Base-by-base conservation (phyloP, 2,329 filamentous ascomycete genomes). In the Cordyceps fumosorosea region DNA sequence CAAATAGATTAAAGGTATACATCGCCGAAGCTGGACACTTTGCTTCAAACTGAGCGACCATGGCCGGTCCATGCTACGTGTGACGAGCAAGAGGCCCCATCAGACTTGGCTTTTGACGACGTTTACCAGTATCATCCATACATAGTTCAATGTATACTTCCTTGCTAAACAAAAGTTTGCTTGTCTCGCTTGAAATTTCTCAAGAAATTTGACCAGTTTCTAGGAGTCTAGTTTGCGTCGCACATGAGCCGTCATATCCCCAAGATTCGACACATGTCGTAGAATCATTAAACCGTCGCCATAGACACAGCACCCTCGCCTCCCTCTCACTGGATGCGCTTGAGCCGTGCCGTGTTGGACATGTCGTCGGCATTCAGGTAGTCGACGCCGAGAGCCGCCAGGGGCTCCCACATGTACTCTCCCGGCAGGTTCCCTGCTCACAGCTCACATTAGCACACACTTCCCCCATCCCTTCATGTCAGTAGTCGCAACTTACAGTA, bases 351-450 rank as follows among this genome's bases (percentile, higher is more conserved):
- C 14, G 64, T 65, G 32, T 62, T 62, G 34, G 54, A 64, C 62
- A 64, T 64, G 56, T 65, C 64, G 34, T 65, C 64, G 8, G 64
- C 62, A 51, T 65, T 65, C 44, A 65, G 47, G 40, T 63, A 57
- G 50, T 65, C 64, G 3, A 65, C 64, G 18, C 62, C 64, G 10
- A 65, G 53, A 7, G 57, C 64, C 5, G 54, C 54, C 26, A 65
- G 16, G 6, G 64, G 34, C 60, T 65, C 64, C 64, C 64, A 65
- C 64, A 65, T 65, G 59, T 64, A 65, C 24, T 65, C 64, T 18
- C 64, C 64, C 2, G 64, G 64, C 40, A 64, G 26, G 26, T 65
- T 61, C 57, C 58, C 56, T 62, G 40, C 8, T 29, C 18, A 32
- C 14, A 40, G 14, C 11, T 26, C 29, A 64, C 37, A 47, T 57